Evolutionary conservation across 805 yeast species (phyloP).

Genomic region (Candida sanyiensis): DNA sequence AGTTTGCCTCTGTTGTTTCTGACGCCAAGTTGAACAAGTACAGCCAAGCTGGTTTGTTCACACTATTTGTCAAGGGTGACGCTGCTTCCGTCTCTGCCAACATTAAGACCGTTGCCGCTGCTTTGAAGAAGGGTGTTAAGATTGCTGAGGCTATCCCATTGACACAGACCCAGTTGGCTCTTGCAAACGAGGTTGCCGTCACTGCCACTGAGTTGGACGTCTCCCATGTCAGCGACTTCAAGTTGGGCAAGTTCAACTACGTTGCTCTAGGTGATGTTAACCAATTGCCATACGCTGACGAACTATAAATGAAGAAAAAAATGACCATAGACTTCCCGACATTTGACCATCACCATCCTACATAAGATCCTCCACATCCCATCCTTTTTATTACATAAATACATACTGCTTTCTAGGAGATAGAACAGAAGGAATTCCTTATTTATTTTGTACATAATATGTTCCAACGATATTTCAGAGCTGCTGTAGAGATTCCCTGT

Average conservation of each 20-base stretch:
- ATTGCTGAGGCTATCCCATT: conserved; percentile 55
- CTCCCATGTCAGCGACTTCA: conserved; percentile 35
- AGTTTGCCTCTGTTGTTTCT: conserved; percentile 47
- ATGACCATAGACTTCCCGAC: conserved; percentile 1
- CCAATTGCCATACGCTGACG: conserved; percentile 83
- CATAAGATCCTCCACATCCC: no score
- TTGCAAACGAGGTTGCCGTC: conserved; percentile 35
- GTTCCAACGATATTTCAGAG: conserved; percentile 5
- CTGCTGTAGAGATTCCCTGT: not conserved
- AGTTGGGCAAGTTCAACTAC: conserved; percentile 65
- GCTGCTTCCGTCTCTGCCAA: conserved; percentile 54
- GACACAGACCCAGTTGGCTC: conserved; percentile 38
- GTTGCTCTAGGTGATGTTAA: conserved; percentile 88
- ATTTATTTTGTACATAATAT: conserved; percentile 9
- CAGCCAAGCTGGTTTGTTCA: conserved; percentile 77
- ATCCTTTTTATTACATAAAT: conserved; percentile 2
- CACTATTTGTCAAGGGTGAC: conserved; percentile 56
- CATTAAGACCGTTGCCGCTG: conserved; percentile 53
- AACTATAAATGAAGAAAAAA: conserved; percentile 61
- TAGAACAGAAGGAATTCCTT: conserved; percentile 4
- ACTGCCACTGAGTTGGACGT: conserved; percentile 33
- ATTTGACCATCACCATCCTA: not conserved
- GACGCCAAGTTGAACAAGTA: conserved; percentile 52
- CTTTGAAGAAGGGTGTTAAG: conserved; percentile 47
- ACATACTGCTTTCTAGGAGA: conserved; percentile 6